Conservation (phyloP, 257 asterid species). For the Nicotiana paniculata region DNA sequence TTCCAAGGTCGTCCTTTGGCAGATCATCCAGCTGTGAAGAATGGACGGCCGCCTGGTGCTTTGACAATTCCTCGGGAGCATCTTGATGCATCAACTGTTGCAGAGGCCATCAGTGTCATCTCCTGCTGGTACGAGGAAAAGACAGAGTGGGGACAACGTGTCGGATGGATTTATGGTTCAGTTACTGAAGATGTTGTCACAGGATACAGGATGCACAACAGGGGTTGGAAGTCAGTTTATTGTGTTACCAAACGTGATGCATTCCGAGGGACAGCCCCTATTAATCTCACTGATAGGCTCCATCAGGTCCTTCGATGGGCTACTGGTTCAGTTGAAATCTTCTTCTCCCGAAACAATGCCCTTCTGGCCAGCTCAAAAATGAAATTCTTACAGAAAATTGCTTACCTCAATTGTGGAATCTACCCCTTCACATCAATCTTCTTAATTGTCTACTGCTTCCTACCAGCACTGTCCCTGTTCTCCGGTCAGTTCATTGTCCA, state of each 20-base stretch:
- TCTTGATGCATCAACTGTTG: constrained; percentile 62
- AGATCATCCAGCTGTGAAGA: constrained; percentile 63
- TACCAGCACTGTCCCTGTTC: constrained; percentile 63
- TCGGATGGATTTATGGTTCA: constrained; percentile 74
- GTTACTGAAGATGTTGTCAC: constrained; percentile 75
- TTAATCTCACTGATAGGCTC: constrained; percentile 66
- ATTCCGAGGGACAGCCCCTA: constrained; percentile 74
- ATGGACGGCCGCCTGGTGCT: constrained; percentile 66
- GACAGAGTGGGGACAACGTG: constrained; percentile 70
- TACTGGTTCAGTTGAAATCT: constrained; percentile 72
- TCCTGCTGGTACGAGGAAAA: constrained; percentile 78
- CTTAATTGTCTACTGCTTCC: constrained; percentile 58
- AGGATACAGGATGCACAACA: constrained; percentile 67
- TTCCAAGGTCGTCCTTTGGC: constrained; percentile 70
- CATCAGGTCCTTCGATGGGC: constrained; percentile 84
- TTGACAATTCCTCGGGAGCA: constrained; percentile 59
- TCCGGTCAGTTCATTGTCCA: constrained; percentile 74
- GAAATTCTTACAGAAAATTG: constrained; percentile 57
- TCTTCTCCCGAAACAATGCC: constrained; percentile 66
- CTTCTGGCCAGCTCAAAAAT: constrained; percentile 49
- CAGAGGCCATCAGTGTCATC: constrained; percentile 66
- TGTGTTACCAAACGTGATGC: constrained; percentile 71
- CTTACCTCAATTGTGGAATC: constrained; percentile 63
- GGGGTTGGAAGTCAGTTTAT: constrained; percentile 68
- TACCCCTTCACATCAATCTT: constrained; percentile 64